Percentiles rank a stretch among this genome's conserved stretches.
Evolutionary conservation across 2,329 filamentous ascomycete species (phyloP).

Genomic region (Colletotrichum godetiae): DNA sequence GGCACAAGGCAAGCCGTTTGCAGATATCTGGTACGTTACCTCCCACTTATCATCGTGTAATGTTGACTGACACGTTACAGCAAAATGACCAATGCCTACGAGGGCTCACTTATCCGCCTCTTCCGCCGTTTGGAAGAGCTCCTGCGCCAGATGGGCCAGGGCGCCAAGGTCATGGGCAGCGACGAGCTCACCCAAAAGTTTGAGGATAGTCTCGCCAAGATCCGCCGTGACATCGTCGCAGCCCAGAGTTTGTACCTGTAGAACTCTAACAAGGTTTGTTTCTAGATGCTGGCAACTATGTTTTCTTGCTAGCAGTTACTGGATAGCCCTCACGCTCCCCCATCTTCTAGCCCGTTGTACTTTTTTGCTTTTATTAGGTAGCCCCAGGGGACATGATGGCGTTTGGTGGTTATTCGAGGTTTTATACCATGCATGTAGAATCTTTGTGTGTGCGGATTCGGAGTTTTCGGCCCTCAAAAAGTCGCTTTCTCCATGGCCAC

Average conservation of each 20-base stretch:
- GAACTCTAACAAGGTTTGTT: slow-evolving; percentile 38
- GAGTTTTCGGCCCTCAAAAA: slow-evolving; percentile 10
- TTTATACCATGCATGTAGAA: slow-evolving; percentile 34
- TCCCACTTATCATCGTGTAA: not conserved
- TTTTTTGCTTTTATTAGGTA: slow-evolving; percentile 18
- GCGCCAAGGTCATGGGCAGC: slow-evolving; percentile 97
- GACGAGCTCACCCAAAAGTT: slow-evolving; percentile 95
- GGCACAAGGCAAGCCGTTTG: slow-evolving; percentile 90
- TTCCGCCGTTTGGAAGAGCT: slow-evolving; percentile 97
- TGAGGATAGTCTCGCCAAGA: slow-evolving; percentile 84
- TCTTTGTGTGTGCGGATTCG: slow-evolving; percentile 28
- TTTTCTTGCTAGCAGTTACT: not conserved
- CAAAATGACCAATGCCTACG: slow-evolving; percentile 99
- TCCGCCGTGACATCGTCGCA: slow-evolving; percentile 92
- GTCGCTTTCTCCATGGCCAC: slow-evolving; percentile 29
- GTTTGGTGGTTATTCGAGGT: slow-evolving; percentile 22
- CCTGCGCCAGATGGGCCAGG: slow-evolving; percentile 93
- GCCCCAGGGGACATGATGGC: slow-evolving; percentile 19
- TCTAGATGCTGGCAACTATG: not conserved
- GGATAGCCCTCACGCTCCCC: not conserved
- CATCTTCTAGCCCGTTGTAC: not conserved
- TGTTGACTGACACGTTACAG: slow-evolving; percentile 57
- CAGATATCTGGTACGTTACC: slow-evolving; percentile 89
- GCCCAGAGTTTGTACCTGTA: slow-evolving; percentile 93
- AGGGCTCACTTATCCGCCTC: slow-evolving; percentile 93